Conservation (phyloP, 495 filamentous ascomycete genomes). For the Aspergillus nidulans region DNA sequence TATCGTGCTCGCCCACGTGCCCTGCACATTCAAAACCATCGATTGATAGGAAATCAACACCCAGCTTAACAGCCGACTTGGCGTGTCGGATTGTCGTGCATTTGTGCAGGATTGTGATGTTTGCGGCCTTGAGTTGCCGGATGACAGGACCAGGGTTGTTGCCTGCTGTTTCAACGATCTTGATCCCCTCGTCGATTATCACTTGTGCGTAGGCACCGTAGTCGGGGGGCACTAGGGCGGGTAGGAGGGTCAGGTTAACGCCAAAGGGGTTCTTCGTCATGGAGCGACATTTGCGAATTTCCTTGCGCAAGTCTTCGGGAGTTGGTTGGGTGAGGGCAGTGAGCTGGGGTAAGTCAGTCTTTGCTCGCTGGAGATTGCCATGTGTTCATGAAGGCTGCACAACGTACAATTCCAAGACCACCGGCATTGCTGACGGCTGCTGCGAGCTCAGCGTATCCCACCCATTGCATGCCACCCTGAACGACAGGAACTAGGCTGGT, state of each 20-base stretch:
- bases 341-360: constrained; percentile 37
- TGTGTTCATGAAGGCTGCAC: no score
- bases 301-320: constrained; percentile 86
- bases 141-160: constrained; percentile 94
- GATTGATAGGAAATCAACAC: constrained; percentile 93
- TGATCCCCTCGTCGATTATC: constrained; percentile 88
- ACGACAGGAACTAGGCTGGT: constrained; percentile 74
- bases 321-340: constrained; percentile 94
- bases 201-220: constrained; percentile 90
- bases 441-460: constrained; percentile 85
- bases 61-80: constrained; percentile 85
- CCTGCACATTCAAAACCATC: constrained; percentile 98
- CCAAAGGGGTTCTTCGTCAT: constrained; percentile 89
- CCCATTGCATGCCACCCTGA: constrained; percentile 96
- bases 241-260: constrained; percentile 94
- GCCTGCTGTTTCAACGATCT: constrained; percentile 94
- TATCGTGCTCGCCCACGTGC: constrained; percentile 92
- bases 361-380: no score
- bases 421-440: constrained; percentile 93
- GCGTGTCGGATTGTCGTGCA: constrained; percentile 96
- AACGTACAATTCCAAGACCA: constrained; percentile 73
- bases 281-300: constrained; percentile 80
- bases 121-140: constrained; percentile 75
- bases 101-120: constrained; percentile 84
- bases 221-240: constrained; percentile 82